A percentile compares a stretch with the other conserved stretches of the same genome.
These are phyloP conservation scores for Phytophthora colocasiae DNA, from an alignment of 352 stramenopile genomes.

Conservation along the genomic window DNA sequence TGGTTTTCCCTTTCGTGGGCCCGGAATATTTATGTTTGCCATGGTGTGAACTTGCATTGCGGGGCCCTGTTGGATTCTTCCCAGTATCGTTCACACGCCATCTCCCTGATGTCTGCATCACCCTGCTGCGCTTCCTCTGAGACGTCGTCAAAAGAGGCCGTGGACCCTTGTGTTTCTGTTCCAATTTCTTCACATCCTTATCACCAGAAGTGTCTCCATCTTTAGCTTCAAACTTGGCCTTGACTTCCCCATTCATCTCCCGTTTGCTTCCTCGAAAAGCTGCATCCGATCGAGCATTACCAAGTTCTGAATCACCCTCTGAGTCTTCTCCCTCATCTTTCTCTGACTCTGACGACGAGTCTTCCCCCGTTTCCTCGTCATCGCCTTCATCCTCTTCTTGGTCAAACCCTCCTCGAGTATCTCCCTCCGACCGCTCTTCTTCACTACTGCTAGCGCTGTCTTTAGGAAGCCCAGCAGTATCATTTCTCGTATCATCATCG, in stretches of 20 bases:
- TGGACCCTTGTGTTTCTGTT: slow-evolving; percentile 8
- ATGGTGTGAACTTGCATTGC: no score
- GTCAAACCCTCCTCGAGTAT: slow-evolving; percentile 21
- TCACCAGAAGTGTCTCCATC: slow-evolving; percentile 4
- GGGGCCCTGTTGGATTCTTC: no score
- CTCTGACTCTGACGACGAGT: slow-evolving; percentile 11
- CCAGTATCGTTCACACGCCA: not conserved
- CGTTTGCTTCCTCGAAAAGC: slow-evolving; percentile 11
- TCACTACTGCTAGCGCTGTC: slow-evolving; percentile 25
- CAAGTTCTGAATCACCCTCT: slow-evolving; percentile 15
- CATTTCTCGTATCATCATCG: slow-evolving; percentile 12
- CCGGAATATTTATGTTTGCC: not conserved
- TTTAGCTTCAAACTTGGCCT: slow-evolving; percentile 2
- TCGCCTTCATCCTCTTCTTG: slow-evolving; percentile 31
- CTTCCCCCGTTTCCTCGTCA: slow-evolving; percentile 27
- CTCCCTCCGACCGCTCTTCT: slow-evolving; percentile 28
- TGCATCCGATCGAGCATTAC: slow-evolving; percentile 5
- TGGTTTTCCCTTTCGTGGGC: no score
- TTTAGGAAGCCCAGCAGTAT: not conserved
- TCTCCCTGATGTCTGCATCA: slow-evolving; percentile 18
- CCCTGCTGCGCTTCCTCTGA: slow-evolving; percentile 17
- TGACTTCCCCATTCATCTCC: slow-evolving; percentile 14
- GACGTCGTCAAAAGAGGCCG: slow-evolving; percentile 37
- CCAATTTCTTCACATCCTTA: not conserved
- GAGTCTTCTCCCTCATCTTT: slow-evolving; percentile 16